Base-by-base conservation (phyloP, 2,329 filamentous ascomycete genomes). In the Ascochyta viciae-villosae region DNA sequence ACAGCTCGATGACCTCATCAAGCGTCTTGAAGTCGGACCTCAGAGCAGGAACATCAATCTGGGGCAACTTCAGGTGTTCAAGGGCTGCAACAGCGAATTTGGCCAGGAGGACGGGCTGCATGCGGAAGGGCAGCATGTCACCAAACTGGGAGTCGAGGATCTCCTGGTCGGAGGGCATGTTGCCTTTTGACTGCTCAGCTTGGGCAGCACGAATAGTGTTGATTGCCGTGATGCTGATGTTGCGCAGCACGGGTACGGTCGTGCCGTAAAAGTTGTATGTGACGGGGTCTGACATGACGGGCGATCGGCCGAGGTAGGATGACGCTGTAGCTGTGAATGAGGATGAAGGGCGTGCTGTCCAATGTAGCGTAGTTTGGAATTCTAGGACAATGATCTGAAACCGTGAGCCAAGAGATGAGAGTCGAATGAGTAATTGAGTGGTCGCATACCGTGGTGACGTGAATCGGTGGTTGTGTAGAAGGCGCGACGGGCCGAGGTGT, bases 91-190 rank as follows among this genome's bases (percentile, higher is more conserved):
- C 13, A 5, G 41, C 33, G 39, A 65, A 68, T 39, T 63, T 67
- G 22, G 47, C 51, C 8, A 65, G 16, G 10, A 67, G 27, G 9
- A 60, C 54, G 13, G 65, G 65, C 40, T 68, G 65, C 48, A 58
- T 22, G 42, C 64, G 65, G 41, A 68, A 48, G 27, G 65, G 58
- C 37, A 63, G 33, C 65, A 68, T 68, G 52, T 59, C 57, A 34
- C 58, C 62, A 23, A 68, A 38, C 6, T 48, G 38, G 27, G 51
- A 34, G 40, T 67, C 57, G 12, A 68, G 61, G 10, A 68, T n/a
- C 12, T 68, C 64, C 29, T 55, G 35, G 15, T 58, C 65, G 0
- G 59, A 53, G 4, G 64, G 59, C 2, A 63, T 23, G 7, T 26
- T 46, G 16, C 49, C 54, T 29, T 43, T 57, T 4, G 65, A 54